Evolutionary conservation across 441 rosid species (phyloP), one percentile per base, ranked within the genome.

Genomic region (Euphorbia schlechtendalii): DNA sequence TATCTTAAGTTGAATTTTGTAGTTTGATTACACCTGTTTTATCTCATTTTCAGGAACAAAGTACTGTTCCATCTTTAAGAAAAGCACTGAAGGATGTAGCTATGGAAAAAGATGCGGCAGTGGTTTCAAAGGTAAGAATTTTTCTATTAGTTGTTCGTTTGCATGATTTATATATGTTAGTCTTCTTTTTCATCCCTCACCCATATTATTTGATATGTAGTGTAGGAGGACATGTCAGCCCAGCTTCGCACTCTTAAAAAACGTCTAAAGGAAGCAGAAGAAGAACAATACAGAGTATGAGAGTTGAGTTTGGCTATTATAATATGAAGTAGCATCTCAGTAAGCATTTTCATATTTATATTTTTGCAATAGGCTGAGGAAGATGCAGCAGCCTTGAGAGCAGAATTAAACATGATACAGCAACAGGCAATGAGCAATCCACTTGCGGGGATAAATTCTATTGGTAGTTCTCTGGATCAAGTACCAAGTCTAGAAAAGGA

Each of bases 91-190:
- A 74, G 83, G 98, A 91, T 77, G 92, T 89, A 59, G 99, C 98
- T 13, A 87, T 91, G 88, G 98, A 95, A 88, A 95, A 91, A 79
- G 97, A 95, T 84, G 99, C 97, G 56, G 96, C 99, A 66, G 98
- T 91, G 74, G 95, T 91, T 78, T 84, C 84, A 71, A 84, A 91
- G 84, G 99, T 88, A 77, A 24, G n/a, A 45, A 13, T 61, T 40
- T 34, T 34, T 56, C 10, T 22, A 51, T 68, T 28, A 13, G 45
- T 67, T 34, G 54, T 36, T 40, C 24, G 3, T 17, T 58, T 63
- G 28, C 32, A 24, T 36, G 41, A 66, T 22, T 2, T n/a, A 46
- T 61, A 64, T 52, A 13, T 58, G 40, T 34, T 71, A 28, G 38
- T 56, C 65, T 61, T 8, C 56, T 54, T 70, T 32, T 69, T 32